Base-by-base conservation (phyloP, 768 basidiomycete genomes). In the Lactarius hengduanensis region DNA sequence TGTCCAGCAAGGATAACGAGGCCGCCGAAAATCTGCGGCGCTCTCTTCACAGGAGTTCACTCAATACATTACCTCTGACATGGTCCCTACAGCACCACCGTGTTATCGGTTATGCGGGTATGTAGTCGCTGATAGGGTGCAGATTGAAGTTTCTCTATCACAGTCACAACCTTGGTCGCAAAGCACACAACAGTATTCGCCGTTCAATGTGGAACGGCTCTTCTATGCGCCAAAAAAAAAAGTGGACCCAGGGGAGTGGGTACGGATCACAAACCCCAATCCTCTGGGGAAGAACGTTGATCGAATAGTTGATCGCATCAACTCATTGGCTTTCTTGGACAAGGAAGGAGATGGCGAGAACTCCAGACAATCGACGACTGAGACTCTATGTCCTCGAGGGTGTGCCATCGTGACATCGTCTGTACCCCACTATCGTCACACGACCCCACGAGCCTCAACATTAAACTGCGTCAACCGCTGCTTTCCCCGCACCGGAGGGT, bases 131-230 rank as follows among this genome's bases (percentile, higher is more conserved):
- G 50, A 26, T 53, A 53, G 13, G 50, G 50, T 53, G 50, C 50
- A 53, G 11, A 13, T 26, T 53, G 13, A 13, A 15, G 13, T 53
- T 13, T 26, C 47, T 58, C 38, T 32, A 13, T 32, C 45, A 22
- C 65, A 47, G 56, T 10, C 53, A 58, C 36, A 34, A 41, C 43
- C 43, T 22, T 61, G 55, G 41, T 45, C 54, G 47, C 47, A 50
- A 50, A 53, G 50, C 22, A 53, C 50, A 34, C 20, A 8, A 18
- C 11, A 43, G 32, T 28, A 32, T 34, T 22, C 32, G 16, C 43
- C 30, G n/a, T 20, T 45, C 20, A 30, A 22, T 22, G 11, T 20
- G 43, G 34, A 55, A 30, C 2, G 4, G 18, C 47, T 61, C 11
- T 20, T 61, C 11, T 20, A 56, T 20, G 38, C 26, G 26, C 32